A percentile compares a stretch with the other conserved stretches of the same genome.
Evolutionary conservation across 768 basidiomycete species (phyloP).

Genomic region (Exidia glandulosa): DNA sequence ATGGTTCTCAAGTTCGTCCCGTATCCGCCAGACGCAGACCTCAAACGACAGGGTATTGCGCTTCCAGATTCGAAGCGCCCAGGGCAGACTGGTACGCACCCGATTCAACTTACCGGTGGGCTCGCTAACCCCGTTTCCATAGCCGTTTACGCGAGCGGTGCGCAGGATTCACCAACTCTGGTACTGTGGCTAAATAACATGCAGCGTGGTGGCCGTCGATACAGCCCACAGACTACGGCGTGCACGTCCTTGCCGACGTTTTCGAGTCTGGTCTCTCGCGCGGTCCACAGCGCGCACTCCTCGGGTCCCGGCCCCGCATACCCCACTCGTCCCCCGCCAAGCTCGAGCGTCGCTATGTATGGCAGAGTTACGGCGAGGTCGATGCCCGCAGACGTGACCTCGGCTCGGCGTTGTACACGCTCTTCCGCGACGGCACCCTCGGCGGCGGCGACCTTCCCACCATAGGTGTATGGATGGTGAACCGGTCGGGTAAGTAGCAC

Average conservation of each 20-base stretch:
- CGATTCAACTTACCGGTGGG: constrained; percentile 1
- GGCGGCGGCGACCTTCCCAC: constrained; percentile 56
- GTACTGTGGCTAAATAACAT: background rate
- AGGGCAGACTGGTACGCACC: constrained; percentile 59
- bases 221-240: background rate
- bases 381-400: constrained; percentile 59
- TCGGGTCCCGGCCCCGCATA: constrained; percentile 59
- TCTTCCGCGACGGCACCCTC: constrained; percentile 52
- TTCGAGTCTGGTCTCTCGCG: constrained; percentile 50
- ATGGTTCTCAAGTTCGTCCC: background rate
- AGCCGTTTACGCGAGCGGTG: background rate
- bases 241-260: constrained; percentile 32
- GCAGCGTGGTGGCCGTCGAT: background rate
- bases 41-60: constrained; percentile 48
- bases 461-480: constrained; percentile 77
- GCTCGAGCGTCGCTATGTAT: constrained; percentile 57
- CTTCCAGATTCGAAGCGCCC: constrained; percentile 72
- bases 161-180: background rate
- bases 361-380: constrained; percentile 68
- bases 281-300: constrained; percentile 39
- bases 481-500: constrained; percentile 57
- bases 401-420: constrained; percentile 59
- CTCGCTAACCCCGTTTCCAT: background rate
- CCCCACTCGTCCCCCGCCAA: constrained; percentile 51
- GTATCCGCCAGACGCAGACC: constrained; percentile 33